A percentile compares a stretch with the other conserved stretches of the same genome.
Evolutionary conservation across 2,329 filamentous ascomycete genomes (phyloP).

Genomic region (Beauveria bassiana): DNA sequence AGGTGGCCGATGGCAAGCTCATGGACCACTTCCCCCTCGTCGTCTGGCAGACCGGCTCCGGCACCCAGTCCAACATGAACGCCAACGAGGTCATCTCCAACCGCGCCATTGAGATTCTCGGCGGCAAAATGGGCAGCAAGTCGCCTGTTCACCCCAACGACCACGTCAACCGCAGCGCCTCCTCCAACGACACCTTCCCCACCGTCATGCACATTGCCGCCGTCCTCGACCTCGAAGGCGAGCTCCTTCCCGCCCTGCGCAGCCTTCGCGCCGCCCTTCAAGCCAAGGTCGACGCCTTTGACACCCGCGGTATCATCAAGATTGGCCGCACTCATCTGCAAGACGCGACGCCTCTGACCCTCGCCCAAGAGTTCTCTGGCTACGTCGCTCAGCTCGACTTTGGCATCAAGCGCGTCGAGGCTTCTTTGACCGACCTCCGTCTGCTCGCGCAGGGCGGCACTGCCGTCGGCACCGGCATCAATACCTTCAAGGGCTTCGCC

Average conservation of each 20-base stretch:
- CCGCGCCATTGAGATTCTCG: slow-evolving; percentile 95
- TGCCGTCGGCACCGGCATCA: slow-evolving; percentile 93
- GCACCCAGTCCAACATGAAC: slow-evolving; percentile 99
- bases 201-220: slow-evolving; percentile 99
- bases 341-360: slow-evolving; percentile 90
- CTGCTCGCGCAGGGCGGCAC: slow-evolving; percentile 92
- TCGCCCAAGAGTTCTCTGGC: slow-evolving; percentile 95
- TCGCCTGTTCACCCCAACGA: slow-evolving; percentile 99
- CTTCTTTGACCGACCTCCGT: slow-evolving; percentile 72
- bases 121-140: slow-evolving; percentile 90
- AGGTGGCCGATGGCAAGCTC: slow-evolving; percentile 90
- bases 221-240: slow-evolving; percentile 82
- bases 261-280: slow-evolving; percentile 78
- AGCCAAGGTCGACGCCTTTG: slow-evolving; percentile 81
- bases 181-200: slow-evolving; percentile 98
- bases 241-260: slow-evolving; percentile 74
- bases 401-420: slow-evolving; percentile 80
- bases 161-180: slow-evolving; percentile 98
- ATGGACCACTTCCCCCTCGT: slow-evolving; percentile 96
- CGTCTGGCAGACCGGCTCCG: slow-evolving; percentile 98
- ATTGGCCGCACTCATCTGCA: slow-evolving; percentile 96
- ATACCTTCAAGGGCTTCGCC: slow-evolving; percentile 94
- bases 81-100: slow-evolving; percentile 99
- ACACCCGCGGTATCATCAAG: slow-evolving; percentile 87
- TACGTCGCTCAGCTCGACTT: slow-evolving; percentile 93